Evolutionary conservation across 192 early-diverging fungal species (phyloP).

Genomic region (Ambispora gerdemannii): DNA sequence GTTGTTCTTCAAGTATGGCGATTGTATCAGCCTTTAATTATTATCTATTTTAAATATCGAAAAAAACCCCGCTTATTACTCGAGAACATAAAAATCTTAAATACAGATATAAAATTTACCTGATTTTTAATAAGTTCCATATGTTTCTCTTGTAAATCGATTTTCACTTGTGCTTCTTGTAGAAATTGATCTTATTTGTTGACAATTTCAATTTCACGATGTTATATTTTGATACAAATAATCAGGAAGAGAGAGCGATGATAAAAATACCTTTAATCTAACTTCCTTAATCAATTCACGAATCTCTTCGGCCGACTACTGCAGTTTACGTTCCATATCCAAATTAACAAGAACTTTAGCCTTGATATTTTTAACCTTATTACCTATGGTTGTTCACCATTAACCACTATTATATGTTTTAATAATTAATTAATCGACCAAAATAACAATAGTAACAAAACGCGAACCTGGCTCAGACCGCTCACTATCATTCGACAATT

Average conservation of each 20-base stretch:
- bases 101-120: constrained; percentile 33
- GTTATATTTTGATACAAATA: too few species aligned
- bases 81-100: too few species aligned
- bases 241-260: too few species aligned
- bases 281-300: constrained; percentile 73
- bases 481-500: constrained; percentile 51
- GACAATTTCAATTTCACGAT: too few species aligned
- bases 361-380: constrained; percentile 74
- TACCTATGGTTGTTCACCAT: constrained; percentile 71
- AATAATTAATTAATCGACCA: too few species aligned
- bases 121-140: constrained; percentile 66
- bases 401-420: constrained; percentile 35
- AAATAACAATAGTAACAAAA: not conserved
- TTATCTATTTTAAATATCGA: too few species aligned
- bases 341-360: constrained; percentile 74
- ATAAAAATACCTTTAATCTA: constrained; percentile 66
- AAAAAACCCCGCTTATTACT: too few species aligned
- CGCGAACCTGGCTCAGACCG: constrained; percentile 50
- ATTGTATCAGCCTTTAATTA: constrained; percentile 52
- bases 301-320: constrained; percentile 75
- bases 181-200: constrained; percentile 66
- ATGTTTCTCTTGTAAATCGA: constrained; percentile 80
- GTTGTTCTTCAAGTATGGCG: constrained; percentile 52
- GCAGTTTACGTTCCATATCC: constrained; percentile 74
- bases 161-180: constrained; percentile 71